Conservation (phyloP, 306 rosid genomes). For the Canavalia gladiata region DNA sequence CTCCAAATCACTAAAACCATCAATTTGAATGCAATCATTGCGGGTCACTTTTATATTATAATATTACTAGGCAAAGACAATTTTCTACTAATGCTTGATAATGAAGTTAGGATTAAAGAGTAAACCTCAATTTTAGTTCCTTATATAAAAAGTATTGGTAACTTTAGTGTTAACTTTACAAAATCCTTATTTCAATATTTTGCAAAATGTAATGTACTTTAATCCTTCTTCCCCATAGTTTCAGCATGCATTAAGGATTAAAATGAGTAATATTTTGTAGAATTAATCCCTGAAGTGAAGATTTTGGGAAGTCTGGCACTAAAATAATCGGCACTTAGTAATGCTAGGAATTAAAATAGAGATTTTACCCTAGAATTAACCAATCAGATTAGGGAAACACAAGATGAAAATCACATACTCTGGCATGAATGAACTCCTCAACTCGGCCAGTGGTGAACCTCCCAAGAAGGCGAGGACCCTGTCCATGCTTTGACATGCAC, state of each 20-base stretch:
- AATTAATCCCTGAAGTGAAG: background rate
- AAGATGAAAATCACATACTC: conserved; percentile 54
- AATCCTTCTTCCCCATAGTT: too few relatives aligned
- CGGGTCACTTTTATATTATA: background rate
- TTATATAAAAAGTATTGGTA: too few relatives aligned
- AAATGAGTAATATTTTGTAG: background rate
- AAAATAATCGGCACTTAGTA: background rate
- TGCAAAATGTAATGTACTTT: too few relatives aligned
- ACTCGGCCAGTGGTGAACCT: conserved; percentile 71
- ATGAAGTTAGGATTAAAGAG: background rate
- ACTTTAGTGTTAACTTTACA: too few relatives aligned
- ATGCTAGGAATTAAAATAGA: background rate
- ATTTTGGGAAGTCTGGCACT: too few relatives aligned
- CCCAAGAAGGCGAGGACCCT: conserved; percentile 87
- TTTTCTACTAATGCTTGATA: background rate
- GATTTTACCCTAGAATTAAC: conserved; percentile 2
- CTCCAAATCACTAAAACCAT: background rate
- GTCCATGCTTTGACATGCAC: conserved; percentile 74
- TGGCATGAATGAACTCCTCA: conserved; percentile 86
- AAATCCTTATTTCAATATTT: too few relatives aligned
- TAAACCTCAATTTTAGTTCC: too few relatives aligned
- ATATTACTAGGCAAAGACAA: background rate
- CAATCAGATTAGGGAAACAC: background rate
- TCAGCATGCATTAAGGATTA: too few relatives aligned
- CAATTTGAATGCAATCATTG: background rate